Evolutionary conservation across 768 basidiomycete species (phyloP).

Genomic region (Lactarius akahatsu): DNA sequence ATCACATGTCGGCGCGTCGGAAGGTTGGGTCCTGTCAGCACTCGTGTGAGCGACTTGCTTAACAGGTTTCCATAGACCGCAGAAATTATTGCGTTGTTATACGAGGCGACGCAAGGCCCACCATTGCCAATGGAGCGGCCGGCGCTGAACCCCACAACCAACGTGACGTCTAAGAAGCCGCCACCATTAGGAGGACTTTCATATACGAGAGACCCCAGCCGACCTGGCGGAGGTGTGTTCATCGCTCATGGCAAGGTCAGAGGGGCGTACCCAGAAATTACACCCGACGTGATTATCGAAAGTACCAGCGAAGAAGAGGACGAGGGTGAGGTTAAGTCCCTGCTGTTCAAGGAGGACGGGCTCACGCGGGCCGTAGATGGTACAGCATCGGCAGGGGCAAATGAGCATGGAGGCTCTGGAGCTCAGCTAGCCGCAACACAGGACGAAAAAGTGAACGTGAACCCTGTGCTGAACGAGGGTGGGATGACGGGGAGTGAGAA

Average conservation of each 20-base stretch:
- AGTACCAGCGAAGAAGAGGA: conserved; percentile 41
- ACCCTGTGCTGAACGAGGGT: conserved; percentile 66
- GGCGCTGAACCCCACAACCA: conserved; percentile 77
- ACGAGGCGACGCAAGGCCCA: conserved; percentile 89
- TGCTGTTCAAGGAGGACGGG: conserved; percentile 17
- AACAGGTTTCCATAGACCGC: conserved; percentile 56
- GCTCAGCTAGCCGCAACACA: conserved; percentile 57
- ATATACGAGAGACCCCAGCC: conserved; percentile 75
- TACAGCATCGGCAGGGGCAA: conserved; percentile 15
- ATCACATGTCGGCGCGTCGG: conserved; percentile 92
- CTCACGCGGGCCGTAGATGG: conserved; percentile 21
- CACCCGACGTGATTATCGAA: conserved; percentile 54
- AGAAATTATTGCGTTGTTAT: conserved; percentile 88
- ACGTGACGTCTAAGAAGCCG: conserved; percentile 57
- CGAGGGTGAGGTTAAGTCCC: conserved; percentile 26
- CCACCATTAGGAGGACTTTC: conserved; percentile 51
- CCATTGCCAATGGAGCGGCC: conserved; percentile 50
- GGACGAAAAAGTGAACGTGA: conserved; percentile 55
- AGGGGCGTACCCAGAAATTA: conserved; percentile 42
- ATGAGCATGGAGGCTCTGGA: conserved; percentile 7
- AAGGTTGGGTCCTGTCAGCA: conserved; percentile 57
- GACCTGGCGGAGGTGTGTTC: conserved; percentile 87
- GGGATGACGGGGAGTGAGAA: conserved; percentile 40
- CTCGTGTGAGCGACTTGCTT: conserved; percentile 18
- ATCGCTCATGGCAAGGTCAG: conserved; percentile 48